These are phyloP conservation scores for Taphrina deformans DNA, from an alignment of 1,139 yeast genomes.

Conservation along the genomic window DNA sequence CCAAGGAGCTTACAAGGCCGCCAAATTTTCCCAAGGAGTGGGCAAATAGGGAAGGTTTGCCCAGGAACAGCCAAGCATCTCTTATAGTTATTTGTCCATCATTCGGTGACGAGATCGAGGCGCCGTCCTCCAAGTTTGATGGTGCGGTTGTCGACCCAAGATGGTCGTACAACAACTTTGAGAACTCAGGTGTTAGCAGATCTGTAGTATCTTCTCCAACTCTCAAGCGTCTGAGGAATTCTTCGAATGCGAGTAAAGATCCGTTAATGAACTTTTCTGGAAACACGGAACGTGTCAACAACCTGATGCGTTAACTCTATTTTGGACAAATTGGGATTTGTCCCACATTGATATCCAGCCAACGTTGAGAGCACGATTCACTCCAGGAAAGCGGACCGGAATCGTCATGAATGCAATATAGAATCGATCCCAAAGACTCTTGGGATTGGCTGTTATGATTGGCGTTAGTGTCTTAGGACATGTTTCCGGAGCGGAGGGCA, in stretches of 20 bases:
- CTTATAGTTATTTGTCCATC: conserved; percentile 20
- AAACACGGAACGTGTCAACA: conserved; percentile 1
- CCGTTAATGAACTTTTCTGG: conserved; percentile 28
- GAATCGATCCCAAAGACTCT: conserved; percentile 8
- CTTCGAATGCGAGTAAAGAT: conserved; percentile 16
- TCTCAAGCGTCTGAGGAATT: conserved; percentile 16
- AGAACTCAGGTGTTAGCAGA: conserved; percentile 2
- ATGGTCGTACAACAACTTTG: background rate
- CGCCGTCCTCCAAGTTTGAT: conserved; percentile 13
- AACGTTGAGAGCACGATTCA: conserved; percentile 19
- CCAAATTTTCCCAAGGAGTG: conserved; percentile 15
- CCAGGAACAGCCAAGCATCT: conserved; percentile 24
- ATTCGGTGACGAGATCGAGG: conserved; percentile 3
- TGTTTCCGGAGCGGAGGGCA: conserved; percentile 11
- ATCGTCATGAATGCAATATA: conserved; percentile 11
- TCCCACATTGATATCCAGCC: conserved; percentile 15
- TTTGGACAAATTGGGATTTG: no score
- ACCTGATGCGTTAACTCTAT: background rate
- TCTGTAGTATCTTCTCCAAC: conserved; percentile 9
- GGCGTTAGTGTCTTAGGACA: conserved; percentile 4
- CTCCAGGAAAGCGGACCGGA: background rate
- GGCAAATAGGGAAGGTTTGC: background rate
- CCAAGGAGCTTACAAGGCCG: conserved; percentile 9
- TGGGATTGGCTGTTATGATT: conserved; percentile 28
- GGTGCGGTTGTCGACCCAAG: conserved; percentile 1